A percentile compares a stretch with the other conserved stretches of the same genome.
Conservation (phyloP, 1,284 basidiomycete species). For the Dichomitus squalens region DNA sequence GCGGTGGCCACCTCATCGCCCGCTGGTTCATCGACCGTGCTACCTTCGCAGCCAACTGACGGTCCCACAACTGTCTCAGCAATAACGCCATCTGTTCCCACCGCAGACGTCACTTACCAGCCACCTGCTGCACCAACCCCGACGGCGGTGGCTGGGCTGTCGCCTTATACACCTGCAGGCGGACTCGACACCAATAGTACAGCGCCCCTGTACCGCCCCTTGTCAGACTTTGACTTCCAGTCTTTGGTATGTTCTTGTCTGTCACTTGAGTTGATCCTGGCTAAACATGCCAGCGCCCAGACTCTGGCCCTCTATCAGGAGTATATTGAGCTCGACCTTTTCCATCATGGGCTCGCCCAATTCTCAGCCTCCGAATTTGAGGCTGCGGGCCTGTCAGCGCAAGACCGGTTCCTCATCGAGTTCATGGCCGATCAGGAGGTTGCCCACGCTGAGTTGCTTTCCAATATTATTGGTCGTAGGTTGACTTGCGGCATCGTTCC, state of each 20-base stretch:
- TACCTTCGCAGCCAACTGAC: neutral
- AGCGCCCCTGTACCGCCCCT: constrained; percentile 48
- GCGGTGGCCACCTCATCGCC: too few relatives aligned
- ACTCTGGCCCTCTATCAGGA: constrained; percentile 65
- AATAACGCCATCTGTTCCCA: neutral
- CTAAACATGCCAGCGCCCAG: constrained; percentile 22
- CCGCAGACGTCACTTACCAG: neutral
- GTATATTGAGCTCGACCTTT: constrained; percentile 63
- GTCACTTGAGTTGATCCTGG: neutral
- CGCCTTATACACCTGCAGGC: constrained; percentile 38
- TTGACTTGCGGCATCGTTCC: constrained; percentile 13
- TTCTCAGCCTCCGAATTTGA: constrained; percentile 62
- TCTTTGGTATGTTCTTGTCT: constrained; percentile 43
- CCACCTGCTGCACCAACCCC: constrained; percentile 5
- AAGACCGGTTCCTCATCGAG: constrained; percentile 55
- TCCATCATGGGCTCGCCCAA: constrained; percentile 57
- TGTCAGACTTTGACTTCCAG: constrained; percentile 65
- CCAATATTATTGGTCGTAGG: constrained; percentile 48
- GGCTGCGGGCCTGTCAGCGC: constrained; percentile 53
- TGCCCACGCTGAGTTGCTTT: constrained; percentile 51
- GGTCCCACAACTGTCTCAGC: neutral
- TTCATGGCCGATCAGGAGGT: constrained; percentile 65
- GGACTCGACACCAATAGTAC: constrained; percentile 44
- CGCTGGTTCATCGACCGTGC: neutral
- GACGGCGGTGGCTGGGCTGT: constrained; percentile 5